Evolutionary conservation across 768 basidiomycete species (phyloP), one percentile per base, ranked within the genome.

Genomic region (Auriculariales sp.): DNA sequence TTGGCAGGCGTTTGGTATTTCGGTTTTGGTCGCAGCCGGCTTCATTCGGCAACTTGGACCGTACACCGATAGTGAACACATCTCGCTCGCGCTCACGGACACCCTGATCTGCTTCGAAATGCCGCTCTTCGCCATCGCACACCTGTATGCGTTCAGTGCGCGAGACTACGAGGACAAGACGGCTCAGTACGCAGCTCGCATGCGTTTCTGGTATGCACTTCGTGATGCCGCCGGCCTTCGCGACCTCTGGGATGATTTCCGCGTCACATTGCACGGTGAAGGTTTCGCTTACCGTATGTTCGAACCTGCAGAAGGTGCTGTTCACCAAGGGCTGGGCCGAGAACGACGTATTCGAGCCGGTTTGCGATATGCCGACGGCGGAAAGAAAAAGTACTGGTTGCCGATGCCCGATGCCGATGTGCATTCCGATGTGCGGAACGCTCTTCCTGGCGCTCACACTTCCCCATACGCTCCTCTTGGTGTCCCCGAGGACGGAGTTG

Each of bases 281-380:
- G 89, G 93, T 3, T 91, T 97, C 75, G 87, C 89, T 51, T 99
- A 99, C 65, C 82, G 91, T 45, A 86, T 87, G 49, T 99, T 94
- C 61, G 95, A 99, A 60, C 94, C 95, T 2, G 88, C 85, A 33
- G 93, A 95, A 60, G 93, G 92, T 2, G 78, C 77, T 53, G 81
- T 98, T 63, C 94, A 99, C 59, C 79, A 90, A 53, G 95, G 94
- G 31, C 72, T 73, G 2, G 93, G 87, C 0, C 72, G 93, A 29
- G 90, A 90, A 48, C 71, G 82, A 31, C 74, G 95, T 2, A 94
- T 98, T 50, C 73, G 82, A 35, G 95, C 95, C 0, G 95, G 95
- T 1, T 69, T 99, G 31, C 75, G 95, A 22, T 99, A 99, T 59
- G 79, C 80, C 44, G 77, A 83, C 49, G 91, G 91, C n/a, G 95